Base-by-base conservation (phyloP, 2,329 filamentous ascomycete genomes). In the Pseudogymnoascus sp. region DNA sequence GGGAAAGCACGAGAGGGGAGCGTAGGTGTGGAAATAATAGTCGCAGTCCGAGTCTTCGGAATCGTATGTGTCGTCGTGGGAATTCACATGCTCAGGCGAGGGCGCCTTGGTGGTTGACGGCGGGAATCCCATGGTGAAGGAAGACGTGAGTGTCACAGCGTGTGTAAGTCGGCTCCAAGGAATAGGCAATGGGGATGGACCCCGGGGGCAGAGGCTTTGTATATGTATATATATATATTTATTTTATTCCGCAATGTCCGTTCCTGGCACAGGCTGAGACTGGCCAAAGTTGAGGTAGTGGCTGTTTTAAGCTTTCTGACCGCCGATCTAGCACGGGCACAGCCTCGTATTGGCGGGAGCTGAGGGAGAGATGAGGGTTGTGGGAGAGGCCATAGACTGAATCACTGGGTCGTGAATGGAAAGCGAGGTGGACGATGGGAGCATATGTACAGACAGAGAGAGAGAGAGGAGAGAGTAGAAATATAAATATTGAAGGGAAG, bases 1-100 rank as follows among this genome's bases (percentile, higher is more conserved):
- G 21, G 86, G 86, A 21, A 89, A 80, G 73, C 86, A 87, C 31
- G 86, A 88, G 61, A 89, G 78, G 9, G 86, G 86, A 59, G 84
- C 82, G 74, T 88, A 89, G 67, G 85, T 86, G 65, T 78, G 77
- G 63, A 75, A 73, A 70, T 86, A 85, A 69, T 81, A 79, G 13
- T 50, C 42, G 67, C 77, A 77, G 63, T 81, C 78, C 69, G 31
- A 33, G 31, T 33, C 31, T 2, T 60, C 57, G 3, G 35, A 60
- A 38, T 26, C 57, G 57, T 36, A 36, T 1, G 10, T 10, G 28
- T 60, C 28, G 31, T 60, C 17, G 57, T 36, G 17, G 57, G 17
- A 26, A 26, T 60, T 53, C 23, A 53, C 57, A 60, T 35, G 57
- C 23, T 36, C 3, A 0, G 57, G 31, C 31, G 57, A 15, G 57